Evolutionary conservation across 257 asterid genomes (phyloP).

Genomic region (Anisodus tanguticus): DNA sequence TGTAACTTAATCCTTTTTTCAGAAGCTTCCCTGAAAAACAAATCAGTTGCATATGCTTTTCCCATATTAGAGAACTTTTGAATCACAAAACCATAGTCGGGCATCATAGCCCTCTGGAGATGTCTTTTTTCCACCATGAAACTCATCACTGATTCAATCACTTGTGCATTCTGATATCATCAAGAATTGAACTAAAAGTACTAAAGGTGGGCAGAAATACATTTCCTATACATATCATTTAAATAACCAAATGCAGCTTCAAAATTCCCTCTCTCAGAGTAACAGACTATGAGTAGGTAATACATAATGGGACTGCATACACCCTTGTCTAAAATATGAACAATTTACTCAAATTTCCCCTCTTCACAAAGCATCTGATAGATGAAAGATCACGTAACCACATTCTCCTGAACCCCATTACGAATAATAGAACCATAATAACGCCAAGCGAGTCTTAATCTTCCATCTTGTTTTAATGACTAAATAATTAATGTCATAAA

Average conservation of each 20-base stretch:
- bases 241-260: constrained; percentile 57
- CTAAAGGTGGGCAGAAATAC: constrained; percentile 41
- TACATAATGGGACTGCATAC: constrained; percentile 45
- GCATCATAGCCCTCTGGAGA: constrained; percentile 29
- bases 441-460: constrained; percentile 58
- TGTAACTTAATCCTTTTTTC: constrained; percentile 46
- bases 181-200: constrained; percentile 37
- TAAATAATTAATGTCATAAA: too few species aligned
- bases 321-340: constrained; percentile 53
- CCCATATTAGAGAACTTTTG: constrained; percentile 56
- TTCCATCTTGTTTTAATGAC: too few species aligned
- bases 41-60: constrained; percentile 56
- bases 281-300: constrained; percentile 53
- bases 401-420: constrained; percentile 51
- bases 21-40: constrained; percentile 51
- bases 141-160: constrained; percentile 45
- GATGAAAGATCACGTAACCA: constrained; percentile 51
- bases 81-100: constrained; percentile 40
- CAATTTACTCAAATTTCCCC: constrained; percentile 58
- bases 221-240: constrained; percentile 34
- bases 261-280: constrained; percentile 65
- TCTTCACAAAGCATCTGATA: constrained; percentile 52
- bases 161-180: constrained; percentile 40
- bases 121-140: constrained; percentile 52
- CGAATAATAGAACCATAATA: constrained; percentile 60